phyloP scores from a whole-genome alignment of 1,139 yeast genomes.

The Kodamaea alishanica region DNA sequence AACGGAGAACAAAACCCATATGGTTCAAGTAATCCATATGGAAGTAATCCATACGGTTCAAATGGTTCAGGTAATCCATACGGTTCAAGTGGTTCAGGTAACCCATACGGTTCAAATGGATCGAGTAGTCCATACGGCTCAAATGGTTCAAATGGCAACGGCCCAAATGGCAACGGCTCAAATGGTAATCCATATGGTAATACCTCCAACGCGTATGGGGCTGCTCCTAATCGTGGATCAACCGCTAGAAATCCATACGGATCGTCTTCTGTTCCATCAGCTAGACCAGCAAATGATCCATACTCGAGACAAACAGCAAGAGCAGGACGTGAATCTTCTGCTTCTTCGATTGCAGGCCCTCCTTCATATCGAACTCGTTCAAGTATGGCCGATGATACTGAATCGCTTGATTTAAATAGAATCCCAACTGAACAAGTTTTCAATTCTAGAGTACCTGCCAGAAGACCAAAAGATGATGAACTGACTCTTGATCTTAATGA shows the following conservation, averaged over 20 bases:
- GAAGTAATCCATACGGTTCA: slow-evolving; percentile 8
- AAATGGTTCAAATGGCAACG: slow-evolving; percentile 1
- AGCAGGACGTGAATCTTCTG: slow-evolving; percentile 1
- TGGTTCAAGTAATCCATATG: slow-evolving; percentile 12
- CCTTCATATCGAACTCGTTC: slow-evolving; percentile 5
- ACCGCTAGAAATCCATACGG: slow-evolving; percentile 1
- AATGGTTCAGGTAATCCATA: slow-evolving; percentile 3
- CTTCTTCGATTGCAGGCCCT: slow-evolving; percentile 1
- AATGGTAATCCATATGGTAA: slow-evolving; percentile 5
- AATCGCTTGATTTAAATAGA: slow-evolving; percentile 38
- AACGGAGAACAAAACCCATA: neutral
- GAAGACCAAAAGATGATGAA: slow-evolving; percentile 23
- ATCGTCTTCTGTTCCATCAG: slow-evolving; percentile 1
- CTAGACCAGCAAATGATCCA: slow-evolving; percentile 5
- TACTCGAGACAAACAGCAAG: slow-evolving; percentile 6
- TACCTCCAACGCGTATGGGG: neutral
- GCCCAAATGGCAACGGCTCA: slow-evolving; percentile 3
- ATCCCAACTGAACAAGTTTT: slow-evolving; percentile 38
- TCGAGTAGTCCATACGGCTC: slow-evolving; percentile 3
- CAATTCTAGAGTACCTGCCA: slow-evolving; percentile 24
- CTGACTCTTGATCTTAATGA: slow-evolving; percentile 35
- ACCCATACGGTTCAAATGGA: slow-evolving; percentile 3
- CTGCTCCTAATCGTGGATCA: neutral
- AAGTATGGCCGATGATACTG: slow-evolving; percentile 26
- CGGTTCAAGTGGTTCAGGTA: slow-evolving; percentile 2